Evolutionary conservation across 208 protist species (phyloP).

Genomic region (Wallacemonas sp.): DNA sequence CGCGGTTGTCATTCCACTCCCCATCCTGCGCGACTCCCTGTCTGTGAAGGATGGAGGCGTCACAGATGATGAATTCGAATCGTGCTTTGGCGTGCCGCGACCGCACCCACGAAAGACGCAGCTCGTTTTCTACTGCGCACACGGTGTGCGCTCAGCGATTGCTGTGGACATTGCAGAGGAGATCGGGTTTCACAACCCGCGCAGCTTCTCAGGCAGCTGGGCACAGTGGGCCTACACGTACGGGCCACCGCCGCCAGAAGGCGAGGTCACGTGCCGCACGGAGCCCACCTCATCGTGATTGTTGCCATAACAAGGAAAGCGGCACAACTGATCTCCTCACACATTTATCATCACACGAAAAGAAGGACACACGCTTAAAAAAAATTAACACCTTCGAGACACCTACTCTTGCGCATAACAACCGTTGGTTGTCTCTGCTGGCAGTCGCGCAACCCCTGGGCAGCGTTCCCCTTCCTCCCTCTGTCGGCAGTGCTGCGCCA

Average conservation of each 20-base stretch:
- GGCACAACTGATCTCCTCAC: too few relatives aligned
- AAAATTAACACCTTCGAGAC: not conserved
- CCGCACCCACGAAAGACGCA: conserved; percentile 35
- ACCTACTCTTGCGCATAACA: too few relatives aligned
- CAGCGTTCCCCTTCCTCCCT: too few relatives aligned
- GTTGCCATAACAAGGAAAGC: not conserved
- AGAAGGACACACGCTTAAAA: too few relatives aligned
- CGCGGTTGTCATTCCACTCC: conserved; percentile 66
- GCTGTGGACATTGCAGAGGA: conserved; percentile 64
- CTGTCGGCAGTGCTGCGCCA: too few relatives aligned
- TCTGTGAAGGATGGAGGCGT: conserved; percentile 25
- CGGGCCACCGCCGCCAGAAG: not conserved
- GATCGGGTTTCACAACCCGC: conserved; percentile 45
- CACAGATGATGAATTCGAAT: conserved; percentile 47
- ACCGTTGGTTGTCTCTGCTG: too few relatives aligned
- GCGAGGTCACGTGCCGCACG: not conserved
- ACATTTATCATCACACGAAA: too few relatives aligned
- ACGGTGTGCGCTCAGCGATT: conserved; percentile 61
- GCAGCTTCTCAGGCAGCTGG: conserved; percentile 68
- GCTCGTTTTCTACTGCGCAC: conserved; percentile 75
- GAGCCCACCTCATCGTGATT: not conserved
- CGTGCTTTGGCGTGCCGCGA: conserved; percentile 39
- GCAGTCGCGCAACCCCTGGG: too few relatives aligned
- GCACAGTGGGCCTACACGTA: conserved; percentile 45
- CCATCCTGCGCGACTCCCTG: conserved; percentile 44